These are phyloP conservation scores for Ustilago nuda DNA, from an alignment of 1,284 basidiomycete species.

Conservation along the genomic window DNA sequence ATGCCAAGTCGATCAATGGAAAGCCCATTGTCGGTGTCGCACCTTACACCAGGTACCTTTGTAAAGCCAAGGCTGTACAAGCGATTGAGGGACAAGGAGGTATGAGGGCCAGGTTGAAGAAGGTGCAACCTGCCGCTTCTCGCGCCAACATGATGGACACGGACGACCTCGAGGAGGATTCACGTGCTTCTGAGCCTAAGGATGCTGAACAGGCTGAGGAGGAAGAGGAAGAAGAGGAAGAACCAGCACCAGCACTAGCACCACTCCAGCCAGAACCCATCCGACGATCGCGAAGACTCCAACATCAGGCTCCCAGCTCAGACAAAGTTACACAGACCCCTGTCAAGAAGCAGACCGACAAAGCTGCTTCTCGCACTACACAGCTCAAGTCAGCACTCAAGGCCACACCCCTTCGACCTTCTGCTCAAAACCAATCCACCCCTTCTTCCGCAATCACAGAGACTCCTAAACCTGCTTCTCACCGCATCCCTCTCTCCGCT, in stretches of 20 bases:
- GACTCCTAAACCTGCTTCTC: slow-evolving; percentile 45
- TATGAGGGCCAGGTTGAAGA: slow-evolving; percentile 46
- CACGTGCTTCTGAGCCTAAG: slow-evolving; percentile 26
- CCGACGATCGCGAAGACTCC: slow-evolving; percentile 36
- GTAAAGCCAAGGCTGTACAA: slow-evolving; percentile 43
- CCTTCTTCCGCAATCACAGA: slow-evolving; percentile 17
- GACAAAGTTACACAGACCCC: slow-evolving; percentile 26
- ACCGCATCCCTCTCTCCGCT: slow-evolving; percentile 38
- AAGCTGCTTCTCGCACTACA: slow-evolving; percentile 14
- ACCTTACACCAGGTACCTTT: slow-evolving; percentile 56
- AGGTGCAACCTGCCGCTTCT: slow-evolving; percentile 1
- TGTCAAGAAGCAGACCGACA: slow-evolving; percentile 35
- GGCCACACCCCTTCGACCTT: slow-evolving; percentile 39
- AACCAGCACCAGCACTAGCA: slow-evolving; percentile 18
- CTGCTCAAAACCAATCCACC: slow-evolving; percentile 12
- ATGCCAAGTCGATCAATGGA: slow-evolving; percentile 10
- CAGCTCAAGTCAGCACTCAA: slow-evolving; percentile 50
- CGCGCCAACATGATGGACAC: slow-evolving; percentile 7
- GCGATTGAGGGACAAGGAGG: slow-evolving; percentile 30
- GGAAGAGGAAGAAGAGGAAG: slow-evolving; percentile 29
- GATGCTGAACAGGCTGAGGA: slow-evolving; percentile 22
- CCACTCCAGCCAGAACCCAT: slow-evolving; percentile 30
- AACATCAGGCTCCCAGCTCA: slow-evolving; percentile 26
- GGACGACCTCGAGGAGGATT: slow-evolving; percentile 28
- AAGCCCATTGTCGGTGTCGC: slow-evolving; percentile 43